A percentile compares a stretch with the other conserved stretches of the same genome.
Conservation (phyloP, 192 early-diverging fungal species). For the Phycomyces nitens region DNA sequence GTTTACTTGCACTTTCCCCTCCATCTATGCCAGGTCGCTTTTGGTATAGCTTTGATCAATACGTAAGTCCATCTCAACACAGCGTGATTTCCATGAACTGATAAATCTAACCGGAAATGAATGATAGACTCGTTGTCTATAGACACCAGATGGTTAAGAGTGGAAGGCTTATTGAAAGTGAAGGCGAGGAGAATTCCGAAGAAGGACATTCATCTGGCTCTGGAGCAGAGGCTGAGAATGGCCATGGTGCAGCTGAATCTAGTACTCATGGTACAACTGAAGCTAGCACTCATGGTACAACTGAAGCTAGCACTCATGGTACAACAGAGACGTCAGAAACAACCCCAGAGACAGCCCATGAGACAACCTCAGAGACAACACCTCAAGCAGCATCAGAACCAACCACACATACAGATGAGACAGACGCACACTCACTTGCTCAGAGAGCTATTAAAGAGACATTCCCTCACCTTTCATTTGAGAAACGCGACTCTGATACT, state of each 20-base stretch:
- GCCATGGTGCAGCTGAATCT: not conserved
- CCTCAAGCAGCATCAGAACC: not conserved
- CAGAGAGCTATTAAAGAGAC: conserved; percentile 4
- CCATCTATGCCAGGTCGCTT: conserved; percentile 42
- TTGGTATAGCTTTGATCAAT: conserved; percentile 38
- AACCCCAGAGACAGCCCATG: not conserved
- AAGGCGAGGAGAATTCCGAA: not conserved
- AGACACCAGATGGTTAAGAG: conserved; percentile 13
- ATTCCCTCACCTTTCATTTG: not conserved
- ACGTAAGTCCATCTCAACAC: conserved; percentile 18
- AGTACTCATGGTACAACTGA: not conserved
- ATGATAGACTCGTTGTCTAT: conserved; percentile 18
- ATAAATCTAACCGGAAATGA: not conserved
- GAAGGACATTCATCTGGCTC: not conserved
- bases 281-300: not conserved
- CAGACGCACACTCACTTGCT: conserved; percentile 14
- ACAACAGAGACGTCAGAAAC: not conserved
- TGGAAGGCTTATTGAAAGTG: conserved; percentile 4
- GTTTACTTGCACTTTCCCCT: conserved; percentile 46
- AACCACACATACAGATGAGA: not conserved
- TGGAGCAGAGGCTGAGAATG: not conserved
- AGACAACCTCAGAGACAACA: too few relatives aligned
- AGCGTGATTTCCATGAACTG: not conserved
- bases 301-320: not conserved
- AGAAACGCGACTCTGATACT: not conserved